Conservation (phyloP, 345 rosid species). For the Salix dunnii region DNA sequence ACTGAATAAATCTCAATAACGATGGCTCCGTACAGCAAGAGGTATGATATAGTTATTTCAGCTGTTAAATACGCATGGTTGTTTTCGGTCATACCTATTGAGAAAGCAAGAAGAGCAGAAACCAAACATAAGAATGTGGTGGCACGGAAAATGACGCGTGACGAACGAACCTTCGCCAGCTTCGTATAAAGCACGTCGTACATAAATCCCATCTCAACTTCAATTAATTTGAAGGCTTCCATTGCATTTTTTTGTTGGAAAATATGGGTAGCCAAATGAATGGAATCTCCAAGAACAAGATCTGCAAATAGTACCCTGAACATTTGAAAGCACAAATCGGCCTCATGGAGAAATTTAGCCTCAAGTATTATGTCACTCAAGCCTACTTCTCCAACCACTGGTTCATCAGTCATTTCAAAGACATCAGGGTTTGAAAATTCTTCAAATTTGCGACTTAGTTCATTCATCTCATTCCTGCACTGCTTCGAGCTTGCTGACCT, state of each 20-base stretch:
- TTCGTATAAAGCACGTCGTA: constrained; percentile 39
- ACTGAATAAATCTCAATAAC: constrained; percentile 11
- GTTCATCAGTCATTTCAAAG: too few species aligned
- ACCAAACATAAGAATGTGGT: background rate
- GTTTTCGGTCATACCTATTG: background rate
- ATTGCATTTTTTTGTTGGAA: background rate
- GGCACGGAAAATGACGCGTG: constrained; percentile 8
- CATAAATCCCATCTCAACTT: constrained; percentile 35
- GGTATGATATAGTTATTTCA: constrained; percentile 8
- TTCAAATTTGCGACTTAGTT: too few species aligned
- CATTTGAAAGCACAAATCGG: background rate
- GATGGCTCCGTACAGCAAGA: constrained; percentile 13
- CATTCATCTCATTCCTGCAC: too few species aligned
- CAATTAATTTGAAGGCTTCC: constrained; percentile 32
- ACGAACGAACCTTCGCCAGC: background rate
- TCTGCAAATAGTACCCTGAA: constrained; percentile 4
- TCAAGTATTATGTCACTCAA: too few species aligned
- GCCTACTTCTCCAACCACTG: too few species aligned
- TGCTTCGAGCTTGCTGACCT: constrained; percentile 27
- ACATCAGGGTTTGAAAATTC: too few species aligned
- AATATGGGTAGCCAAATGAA: too few species aligned
- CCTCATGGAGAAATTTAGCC: background rate
- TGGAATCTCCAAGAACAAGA: too few species aligned
- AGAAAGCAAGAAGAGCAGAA: constrained; percentile 11
- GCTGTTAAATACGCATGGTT: background rate